These are phyloP conservation scores for Umbilicus rupestris DNA, from an alignment of 164 flowering plant species.

Conservation along the genomic window DNA sequence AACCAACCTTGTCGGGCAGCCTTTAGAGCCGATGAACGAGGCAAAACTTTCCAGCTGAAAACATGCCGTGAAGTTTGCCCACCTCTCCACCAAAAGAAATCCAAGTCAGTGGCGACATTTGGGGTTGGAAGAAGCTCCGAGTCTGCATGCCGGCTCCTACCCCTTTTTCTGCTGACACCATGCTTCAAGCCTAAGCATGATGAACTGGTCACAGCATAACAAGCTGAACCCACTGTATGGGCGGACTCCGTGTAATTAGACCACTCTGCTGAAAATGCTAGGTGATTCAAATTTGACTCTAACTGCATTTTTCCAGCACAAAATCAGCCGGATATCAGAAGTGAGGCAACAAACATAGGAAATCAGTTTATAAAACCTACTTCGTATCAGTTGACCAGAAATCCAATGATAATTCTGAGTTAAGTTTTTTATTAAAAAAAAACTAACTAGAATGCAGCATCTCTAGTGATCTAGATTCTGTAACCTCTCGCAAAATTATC, in stretches of 20 bases:
- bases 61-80: constrained; percentile 67
- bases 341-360: background rate
- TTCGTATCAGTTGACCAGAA: background rate
- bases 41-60: constrained; percentile 77
- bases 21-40: constrained; percentile 49
- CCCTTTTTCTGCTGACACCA: constrained; percentile 42
- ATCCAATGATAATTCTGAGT: background rate
- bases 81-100: constrained; percentile 91
- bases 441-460: background rate
- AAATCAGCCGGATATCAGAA: constrained; percentile 8
- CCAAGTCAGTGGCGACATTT: constrained; percentile 33
- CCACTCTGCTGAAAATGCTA: constrained; percentile 78
- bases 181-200: constrained; percentile 36
- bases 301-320: constrained; percentile 40
- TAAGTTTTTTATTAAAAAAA: background rate
- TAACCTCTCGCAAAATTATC: background rate
- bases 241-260: constrained; percentile 61
- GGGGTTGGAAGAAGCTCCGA: constrained; percentile 26
- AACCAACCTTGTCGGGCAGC: constrained; percentile 84
- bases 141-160: constrained; percentile 22
- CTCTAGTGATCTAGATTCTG: background rate
- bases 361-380: background rate
- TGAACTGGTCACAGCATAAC: constrained; percentile 40
- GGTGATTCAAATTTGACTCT: constrained; percentile 64
- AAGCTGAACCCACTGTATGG: constrained; percentile 65